Evolutionary conservation across 768 basidiomycete genomes (phyloP).

Genomic region (Russula sp.): DNA sequence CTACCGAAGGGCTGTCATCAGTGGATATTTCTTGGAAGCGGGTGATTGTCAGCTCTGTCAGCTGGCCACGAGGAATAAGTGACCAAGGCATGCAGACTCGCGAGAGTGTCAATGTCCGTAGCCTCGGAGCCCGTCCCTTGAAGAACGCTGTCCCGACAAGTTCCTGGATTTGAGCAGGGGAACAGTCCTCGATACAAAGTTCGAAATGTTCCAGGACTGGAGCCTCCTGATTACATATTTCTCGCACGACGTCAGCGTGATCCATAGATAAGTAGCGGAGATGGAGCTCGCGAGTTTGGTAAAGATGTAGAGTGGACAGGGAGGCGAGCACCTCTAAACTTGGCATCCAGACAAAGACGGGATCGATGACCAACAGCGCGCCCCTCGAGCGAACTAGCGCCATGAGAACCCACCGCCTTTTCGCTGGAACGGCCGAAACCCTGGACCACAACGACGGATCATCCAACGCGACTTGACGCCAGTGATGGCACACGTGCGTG

Average conservation of each 20-base stretch:
- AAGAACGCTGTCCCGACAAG: neutral
- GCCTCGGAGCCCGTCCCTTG: neutral
- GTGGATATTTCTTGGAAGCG: neutral
- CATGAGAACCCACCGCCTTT: no score
- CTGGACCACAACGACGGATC: no score
- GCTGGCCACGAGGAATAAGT: no score
- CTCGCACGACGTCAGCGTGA: neutral
- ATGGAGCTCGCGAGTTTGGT: constrained; percentile 3
- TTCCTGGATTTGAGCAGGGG: neutral
- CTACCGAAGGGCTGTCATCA: neutral
- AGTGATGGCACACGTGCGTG: no score
- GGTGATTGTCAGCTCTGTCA: neutral
- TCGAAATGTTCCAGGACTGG: constrained; percentile 3
- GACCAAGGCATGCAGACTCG: neutral
- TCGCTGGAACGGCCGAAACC: no score
- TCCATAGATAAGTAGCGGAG: neutral
- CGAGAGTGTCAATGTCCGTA: neutral
- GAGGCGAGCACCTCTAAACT: neutral
- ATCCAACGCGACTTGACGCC: no score
- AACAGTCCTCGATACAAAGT: neutral
- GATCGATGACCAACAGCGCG: no score
- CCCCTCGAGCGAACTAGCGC: no score
- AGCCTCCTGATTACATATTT: neutral
- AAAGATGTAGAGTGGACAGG: neutral
- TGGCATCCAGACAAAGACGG: neutral